Evolutionary conservation across 164 flowering plant genomes (phyloP).

Genomic region (Berberis vulgaris): DNA sequence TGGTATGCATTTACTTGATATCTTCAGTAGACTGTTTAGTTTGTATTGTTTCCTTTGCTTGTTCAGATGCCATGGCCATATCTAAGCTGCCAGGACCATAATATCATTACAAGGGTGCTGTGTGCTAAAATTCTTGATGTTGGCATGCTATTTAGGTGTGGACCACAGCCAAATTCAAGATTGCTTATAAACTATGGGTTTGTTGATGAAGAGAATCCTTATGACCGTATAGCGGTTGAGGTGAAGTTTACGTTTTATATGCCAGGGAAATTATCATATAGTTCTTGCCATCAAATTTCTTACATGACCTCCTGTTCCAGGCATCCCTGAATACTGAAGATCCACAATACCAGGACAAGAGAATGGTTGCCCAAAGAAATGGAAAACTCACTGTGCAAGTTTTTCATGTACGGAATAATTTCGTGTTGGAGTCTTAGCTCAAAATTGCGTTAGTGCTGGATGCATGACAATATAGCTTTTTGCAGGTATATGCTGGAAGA

Average conservation of each 20-base stretch:
- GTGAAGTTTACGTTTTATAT: constrained; percentile 24
- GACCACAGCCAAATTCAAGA: constrained; percentile 95
- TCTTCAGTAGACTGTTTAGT: background rate
- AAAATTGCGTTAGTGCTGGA: background rate
- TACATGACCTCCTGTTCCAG: constrained; percentile 26
- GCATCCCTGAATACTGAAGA: constrained; percentile 90
- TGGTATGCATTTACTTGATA: constrained; percentile 40
- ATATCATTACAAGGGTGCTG: background rate
- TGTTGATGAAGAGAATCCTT: constrained; percentile 92
- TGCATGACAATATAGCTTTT: background rate
- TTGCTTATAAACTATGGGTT: constrained; percentile 92
- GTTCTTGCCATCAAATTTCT: constrained; percentile 2
- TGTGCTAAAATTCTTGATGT: background rate
- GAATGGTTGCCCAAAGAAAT: constrained; percentile 95
- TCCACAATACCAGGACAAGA: constrained; percentile 95
- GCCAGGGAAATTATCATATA: background rate
- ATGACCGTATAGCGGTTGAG: constrained; percentile 77
- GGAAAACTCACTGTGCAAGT: constrained; percentile 69
- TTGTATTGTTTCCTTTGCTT: background rate
- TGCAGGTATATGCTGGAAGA: constrained; percentile 72
- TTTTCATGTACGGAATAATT: constrained; percentile 51
- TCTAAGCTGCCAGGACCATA: background rate
- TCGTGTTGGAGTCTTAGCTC: background rate
- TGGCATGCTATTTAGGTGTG: constrained; percentile 61
- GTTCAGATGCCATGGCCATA: background rate